Evolutionary conservation across 169 alveolate species (phyloP), one percentile per base, ranked within the genome.

Genomic region (Pseudocohnilembus persalinus): DNA sequence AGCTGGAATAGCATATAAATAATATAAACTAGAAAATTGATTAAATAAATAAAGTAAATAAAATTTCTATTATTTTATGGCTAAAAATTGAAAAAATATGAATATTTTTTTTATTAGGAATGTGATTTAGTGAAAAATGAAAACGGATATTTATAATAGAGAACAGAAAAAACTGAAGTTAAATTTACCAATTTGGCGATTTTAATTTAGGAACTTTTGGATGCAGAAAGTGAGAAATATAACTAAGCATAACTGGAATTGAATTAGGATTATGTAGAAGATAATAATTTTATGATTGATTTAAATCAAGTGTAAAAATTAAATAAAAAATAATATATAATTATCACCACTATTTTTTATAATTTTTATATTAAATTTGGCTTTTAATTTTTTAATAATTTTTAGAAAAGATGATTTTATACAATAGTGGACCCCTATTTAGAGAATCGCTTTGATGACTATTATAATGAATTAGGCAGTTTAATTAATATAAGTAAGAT

Each of bases 41-140:
- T 63, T 80, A 86, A 86, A n/a, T 80, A 73, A 74, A 79, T 74
- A 80, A 86, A 31, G 82, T 77, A 77, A 77, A 33, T 1, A 31
- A 31, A 4, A 25, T 32, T 6, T 25, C 26, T 29, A 1, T 24
- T 4, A 0, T 1, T 31, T 11, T 27, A 0, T 31, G 26, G 11
- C 0, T 0, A 32, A n/a, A 33, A 1, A 25, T 27, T 25, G 11
- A n/a, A 20, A 26, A 33, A 25, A 0, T 31, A 77, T 1, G 28
- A 0, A 31, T 77, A 27, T 11, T 20, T 32, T 25, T 31, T 31
- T 11, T 49, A 11, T 29, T 31, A 77, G 82, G 90, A 86, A 31
- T 80, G 83, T 81, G 90, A 86, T 34, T 74, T 86, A 26, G 80
- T 86, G 31, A 86, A 83, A 49, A 86, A 86, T 75, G 90, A 86